Evolutionary conservation across 192 early-diverging fungal species (phyloP), one percentile per base, ranked within the genome.

Genomic region (Backusella australiensis): DNA sequence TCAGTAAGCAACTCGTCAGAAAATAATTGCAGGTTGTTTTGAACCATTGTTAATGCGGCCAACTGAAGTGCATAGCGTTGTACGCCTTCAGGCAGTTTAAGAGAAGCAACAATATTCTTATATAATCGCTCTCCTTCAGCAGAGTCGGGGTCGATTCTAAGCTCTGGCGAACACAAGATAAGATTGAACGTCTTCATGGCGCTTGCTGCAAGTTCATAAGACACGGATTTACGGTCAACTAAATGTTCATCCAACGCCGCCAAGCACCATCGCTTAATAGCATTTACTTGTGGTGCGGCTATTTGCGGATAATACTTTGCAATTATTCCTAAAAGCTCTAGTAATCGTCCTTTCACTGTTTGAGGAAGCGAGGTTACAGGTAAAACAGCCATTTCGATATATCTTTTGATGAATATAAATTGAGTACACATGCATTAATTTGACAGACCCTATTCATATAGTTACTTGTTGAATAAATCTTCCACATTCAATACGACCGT

Each of bases 241-340:
- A 84, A 41, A 42, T 86, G 77, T 9, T 81, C 39, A 34, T 79
- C 67, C 32, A 86, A 67, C 0, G 73, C 77, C 44, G 56, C n/a
- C n/a, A 78, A 66, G 23, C 65, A 74, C 63, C 70, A 68, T 14
- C 80, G 53, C 34, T 65, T 26, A 34, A 70, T 72, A 66, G 34
- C 14, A n/a, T 72, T 66, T 21, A 71, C 21, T 15, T 71, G 29
- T 7, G 42, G 21, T 19, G 46, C 52, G 0, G 78, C 68, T 21
- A 72, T 52, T 23, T 78, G 75, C 8, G 85, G 82, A 21, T 79
- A 84, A 38, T 84, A 72, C 67, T 77, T 68, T 1, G 80, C 74
- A 46, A 89, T 79, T 14, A 78, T 59, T 1, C 86, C 86, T 15
- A 89, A 73, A 11, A 87, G 72, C 32, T 81, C 73, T 12, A 87